A percentile compares a stretch with the other conserved stretches of the same genome.
These are phyloP conservation scores for Camellia sinensis DNA, from an alignment of 148 eudicot genomes.

Conservation along the genomic window DNA sequence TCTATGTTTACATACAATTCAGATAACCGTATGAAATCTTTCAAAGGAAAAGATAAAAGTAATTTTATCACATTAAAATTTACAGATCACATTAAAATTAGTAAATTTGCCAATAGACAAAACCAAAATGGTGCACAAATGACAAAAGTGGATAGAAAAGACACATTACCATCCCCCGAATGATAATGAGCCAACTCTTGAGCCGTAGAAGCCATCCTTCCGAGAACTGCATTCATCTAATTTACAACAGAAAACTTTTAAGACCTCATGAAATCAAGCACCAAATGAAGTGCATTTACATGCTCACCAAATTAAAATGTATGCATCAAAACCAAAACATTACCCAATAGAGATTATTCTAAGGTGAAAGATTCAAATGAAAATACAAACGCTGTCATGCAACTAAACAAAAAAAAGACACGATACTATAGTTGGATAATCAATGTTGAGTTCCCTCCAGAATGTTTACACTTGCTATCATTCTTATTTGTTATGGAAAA, in stretches of 20 bases:
- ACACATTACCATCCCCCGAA: conserved; percentile 84
- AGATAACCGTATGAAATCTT: background rate
- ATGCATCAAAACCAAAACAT: background rate
- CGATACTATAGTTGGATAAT: background rate
- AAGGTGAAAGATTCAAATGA: background rate
- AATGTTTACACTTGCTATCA: background rate
- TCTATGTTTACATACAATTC: background rate
- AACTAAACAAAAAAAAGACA: background rate
- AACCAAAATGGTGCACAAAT: conserved; percentile 6
- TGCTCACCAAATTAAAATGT: background rate
- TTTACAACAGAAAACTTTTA: conserved; percentile 29
- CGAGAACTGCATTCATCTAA: conserved; percentile 98
- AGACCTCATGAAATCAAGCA: conserved; percentile 13
- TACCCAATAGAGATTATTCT: background rate
- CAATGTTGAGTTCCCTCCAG: background rate
- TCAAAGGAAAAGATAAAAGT: background rate
- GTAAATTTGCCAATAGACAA: background rate
- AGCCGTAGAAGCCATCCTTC: conserved; percentile 81
- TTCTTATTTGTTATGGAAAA: background rate
- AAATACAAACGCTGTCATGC: background rate
- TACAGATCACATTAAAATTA: background rate
- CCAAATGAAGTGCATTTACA: background rate
- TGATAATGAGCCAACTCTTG: conserved; percentile 97
- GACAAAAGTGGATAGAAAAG: conserved; percentile 4
- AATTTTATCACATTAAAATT: background rate